phyloP scores from a whole-genome alignment of 1,139 yeast species.

The Pichia sp. region DNA sequence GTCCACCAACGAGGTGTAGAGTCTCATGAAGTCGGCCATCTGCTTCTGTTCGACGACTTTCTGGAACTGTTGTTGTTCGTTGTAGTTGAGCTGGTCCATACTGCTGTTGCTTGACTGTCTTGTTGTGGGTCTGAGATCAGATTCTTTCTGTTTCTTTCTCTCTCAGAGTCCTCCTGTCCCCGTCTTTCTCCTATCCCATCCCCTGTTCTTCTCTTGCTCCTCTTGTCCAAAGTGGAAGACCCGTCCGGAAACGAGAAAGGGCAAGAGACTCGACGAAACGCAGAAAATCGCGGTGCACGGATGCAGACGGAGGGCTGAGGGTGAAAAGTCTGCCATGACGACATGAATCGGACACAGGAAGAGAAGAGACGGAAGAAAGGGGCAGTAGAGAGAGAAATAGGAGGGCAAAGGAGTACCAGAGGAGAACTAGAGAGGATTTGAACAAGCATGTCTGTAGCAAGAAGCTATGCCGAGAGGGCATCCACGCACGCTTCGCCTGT shows the following conservation, averaged over 20 bases:
- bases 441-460: neutral
- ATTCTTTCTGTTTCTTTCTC: neutral
- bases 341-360: neutral
- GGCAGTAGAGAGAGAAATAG: neutral
- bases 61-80: conserved; percentile 96
- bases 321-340: neutral
- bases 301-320: neutral
- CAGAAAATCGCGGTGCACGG: neutral
- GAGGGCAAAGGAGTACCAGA: neutral
- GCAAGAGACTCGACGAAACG: neutral
- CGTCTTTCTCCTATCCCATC: too few species aligned
- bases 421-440: too few species aligned
- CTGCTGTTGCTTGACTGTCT: conserved; percentile 16
- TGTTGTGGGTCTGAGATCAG: neutral
- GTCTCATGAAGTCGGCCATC: conserved; percentile 97
- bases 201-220: too few species aligned
- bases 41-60: conserved; percentile 95
- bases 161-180: too few species aligned
- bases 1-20: conserved; percentile 89
- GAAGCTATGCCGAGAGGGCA: conserved; percentile 46
- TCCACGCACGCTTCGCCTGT: conserved; percentile 67
- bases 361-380: neutral
- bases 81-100: conserved; percentile 80
- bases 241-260: neutral
- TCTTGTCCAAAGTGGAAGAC: neutral